A percentile compares a stretch with the other conserved stretches of the same genome.
Conservation (phyloP, 2,329 filamentous ascomycete species). For the Grosmannia clavigera region DNA sequence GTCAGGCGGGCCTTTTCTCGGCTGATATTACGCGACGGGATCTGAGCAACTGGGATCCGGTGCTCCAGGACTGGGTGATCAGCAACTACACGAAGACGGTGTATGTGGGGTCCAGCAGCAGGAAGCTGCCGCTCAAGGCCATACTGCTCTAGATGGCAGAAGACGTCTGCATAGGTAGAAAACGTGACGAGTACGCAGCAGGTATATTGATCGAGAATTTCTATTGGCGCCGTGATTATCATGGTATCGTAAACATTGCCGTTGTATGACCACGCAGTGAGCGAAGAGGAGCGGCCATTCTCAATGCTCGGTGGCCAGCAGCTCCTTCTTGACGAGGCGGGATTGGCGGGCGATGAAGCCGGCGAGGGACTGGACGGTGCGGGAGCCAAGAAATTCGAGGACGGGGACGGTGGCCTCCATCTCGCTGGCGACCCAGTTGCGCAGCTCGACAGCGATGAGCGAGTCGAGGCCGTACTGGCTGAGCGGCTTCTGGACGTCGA, state of each 20-base stretch:
- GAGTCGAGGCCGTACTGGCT: slow-evolving; percentile 12
- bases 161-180: too few relatives aligned
- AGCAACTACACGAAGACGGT: slow-evolving; percentile 37
- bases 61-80: slow-evolving; percentile 73
- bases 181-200: neutral
- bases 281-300: neutral
- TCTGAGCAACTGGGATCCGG: slow-evolving; percentile 74
- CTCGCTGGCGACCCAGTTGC: slow-evolving; percentile 13
- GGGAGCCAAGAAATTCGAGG: slow-evolving; percentile 9
- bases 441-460: slow-evolving; percentile 11
- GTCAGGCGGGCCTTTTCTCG: slow-evolving; percentile 52
- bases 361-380: slow-evolving; percentile 8
- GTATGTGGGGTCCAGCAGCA: slow-evolving; percentile 42
- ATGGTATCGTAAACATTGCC: too few relatives aligned
- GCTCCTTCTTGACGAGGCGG: slow-evolving; percentile 8
- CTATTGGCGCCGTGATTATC: too few relatives aligned
- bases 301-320: neutral
- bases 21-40: slow-evolving; percentile 66
- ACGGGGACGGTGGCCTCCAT: slow-evolving; percentile 13
- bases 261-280: neutral
- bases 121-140: slow-evolving; percentile 35
- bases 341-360: slow-evolving; percentile 10
- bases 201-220: neutral
- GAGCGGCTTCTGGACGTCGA: slow-evolving; percentile 7
- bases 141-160: slow-evolving; percentile 7